These are phyloP conservation scores for Arachis hypogaea DNA, from an alignment of 306 rosid species.

Conservation along the genomic window DNA sequence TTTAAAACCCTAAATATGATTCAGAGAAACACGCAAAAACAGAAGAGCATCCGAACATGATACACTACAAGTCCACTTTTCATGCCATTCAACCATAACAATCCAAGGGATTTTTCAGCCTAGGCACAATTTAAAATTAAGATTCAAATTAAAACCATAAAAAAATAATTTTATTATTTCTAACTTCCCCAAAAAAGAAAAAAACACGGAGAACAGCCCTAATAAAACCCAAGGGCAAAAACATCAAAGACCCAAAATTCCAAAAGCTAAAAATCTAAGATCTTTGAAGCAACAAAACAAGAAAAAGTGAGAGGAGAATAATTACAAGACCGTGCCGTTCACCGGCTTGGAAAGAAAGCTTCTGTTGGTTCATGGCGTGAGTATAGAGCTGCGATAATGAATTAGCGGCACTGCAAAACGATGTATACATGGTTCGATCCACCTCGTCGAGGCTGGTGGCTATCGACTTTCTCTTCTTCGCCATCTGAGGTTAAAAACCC, in stretches of 20 bases:
- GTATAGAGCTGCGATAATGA: constrained; percentile 58
- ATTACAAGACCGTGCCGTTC: constrained; percentile 59
- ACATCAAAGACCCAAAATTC: not conserved
- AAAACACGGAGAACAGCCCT: not conserved
- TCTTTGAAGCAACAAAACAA: not conserved
- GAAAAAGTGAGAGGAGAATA: not conserved
- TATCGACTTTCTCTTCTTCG: constrained; percentile 61
- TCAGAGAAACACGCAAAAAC: not conserved
- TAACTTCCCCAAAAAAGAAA: too few species aligned
- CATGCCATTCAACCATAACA: not conserved
- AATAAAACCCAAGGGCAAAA: not conserved
- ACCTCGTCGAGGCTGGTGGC: constrained; percentile 57
- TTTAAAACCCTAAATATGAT: not conserved
- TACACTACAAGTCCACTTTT: not conserved
- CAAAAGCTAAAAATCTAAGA: not conserved
- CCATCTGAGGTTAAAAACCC: constrained; percentile 30
- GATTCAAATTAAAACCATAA: not conserved
- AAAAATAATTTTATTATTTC: not conserved
- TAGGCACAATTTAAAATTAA: not conserved
- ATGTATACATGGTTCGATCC: constrained; percentile 59
- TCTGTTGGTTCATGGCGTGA: constrained; percentile 59
- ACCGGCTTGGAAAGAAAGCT: constrained; percentile 60
- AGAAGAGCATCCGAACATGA: not conserved
- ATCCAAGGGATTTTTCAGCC: not conserved
- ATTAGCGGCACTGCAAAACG: constrained; percentile 56